A percentile compares a stretch with the other conserved stretches of the same genome.
Evolutionary conservation across 371 early-diverging fungal genomes (phyloP).

Genomic region (Haplosporangium sp.): DNA sequence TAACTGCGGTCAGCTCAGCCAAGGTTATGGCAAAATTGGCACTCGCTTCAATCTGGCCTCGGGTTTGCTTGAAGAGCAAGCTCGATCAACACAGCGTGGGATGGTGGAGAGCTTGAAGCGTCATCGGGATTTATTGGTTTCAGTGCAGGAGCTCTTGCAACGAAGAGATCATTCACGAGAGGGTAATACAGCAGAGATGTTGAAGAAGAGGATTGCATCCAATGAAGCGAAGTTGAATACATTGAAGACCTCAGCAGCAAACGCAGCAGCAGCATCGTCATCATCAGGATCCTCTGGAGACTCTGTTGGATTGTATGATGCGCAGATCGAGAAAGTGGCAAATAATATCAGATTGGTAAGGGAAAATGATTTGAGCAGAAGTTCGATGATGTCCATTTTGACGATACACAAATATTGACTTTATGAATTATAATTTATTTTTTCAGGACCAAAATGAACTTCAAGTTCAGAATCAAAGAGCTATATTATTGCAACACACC

Average conservation of each 20-base stretch:
- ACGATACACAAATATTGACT: too few species aligned
- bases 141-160: conserved; percentile 63
- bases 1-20: conserved; percentile 69
- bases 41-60: conserved; percentile 69
- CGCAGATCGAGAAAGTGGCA: conserved; percentile 47
- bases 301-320: conserved; percentile 20
- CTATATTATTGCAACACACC: conserved; percentile 57
- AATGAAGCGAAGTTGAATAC: conserved; percentile 54
- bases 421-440: background rate
- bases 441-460: conserved; percentile 55
- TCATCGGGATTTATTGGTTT: conserved; percentile 74
- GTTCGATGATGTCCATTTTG: too few species aligned
- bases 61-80: conserved; percentile 67
- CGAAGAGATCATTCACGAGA: conserved; percentile 41
- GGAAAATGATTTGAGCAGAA: background rate
- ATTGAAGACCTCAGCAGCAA: conserved; percentile 23
- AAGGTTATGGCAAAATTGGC: conserved; percentile 70
- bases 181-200: conserved; percentile 26
- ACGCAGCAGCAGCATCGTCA: conserved; percentile 24
- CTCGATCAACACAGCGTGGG: conserved; percentile 60
- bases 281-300: background rate
- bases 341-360: conserved; percentile 32
- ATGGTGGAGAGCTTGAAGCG: conserved; percentile 76
- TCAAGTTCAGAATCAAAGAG: conserved; percentile 45
- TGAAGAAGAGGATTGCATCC: conserved; percentile 56